Evolutionary conservation across 148 eudicot genomes (phyloP).

Genomic region (Rhododendron ferrugineum): DNA sequence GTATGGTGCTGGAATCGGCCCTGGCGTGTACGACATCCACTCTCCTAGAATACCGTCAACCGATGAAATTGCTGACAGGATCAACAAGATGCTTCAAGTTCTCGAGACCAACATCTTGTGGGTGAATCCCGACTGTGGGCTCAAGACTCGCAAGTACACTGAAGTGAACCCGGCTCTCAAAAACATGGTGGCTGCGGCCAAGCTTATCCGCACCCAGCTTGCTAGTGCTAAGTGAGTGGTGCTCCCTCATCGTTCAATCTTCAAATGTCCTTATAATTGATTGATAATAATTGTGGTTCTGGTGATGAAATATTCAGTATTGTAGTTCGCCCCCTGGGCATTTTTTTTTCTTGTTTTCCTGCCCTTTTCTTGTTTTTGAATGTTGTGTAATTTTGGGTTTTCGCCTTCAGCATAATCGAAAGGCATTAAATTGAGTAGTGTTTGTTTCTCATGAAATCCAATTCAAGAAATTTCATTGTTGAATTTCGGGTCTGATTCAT

Average conservation of each 20-base stretch:
- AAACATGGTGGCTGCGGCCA: conserved; percentile 84
- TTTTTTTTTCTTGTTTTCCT: not conserved
- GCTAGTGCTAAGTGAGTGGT: conserved; percentile 66
- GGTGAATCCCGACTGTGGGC: conserved; percentile 99
- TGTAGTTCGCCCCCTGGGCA: not conserved
- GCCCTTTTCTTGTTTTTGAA: not conserved
- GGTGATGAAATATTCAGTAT: not conserved
- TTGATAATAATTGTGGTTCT: conserved; percentile 3
- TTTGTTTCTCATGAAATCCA: conserved; percentile 1
- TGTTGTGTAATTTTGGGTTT: not conserved
- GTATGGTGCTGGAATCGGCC: conserved; percentile 96
- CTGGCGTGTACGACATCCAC: conserved; percentile 94
- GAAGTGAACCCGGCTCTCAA: conserved; percentile 84
- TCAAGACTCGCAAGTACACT: conserved; percentile 86
- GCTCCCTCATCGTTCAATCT: not conserved
- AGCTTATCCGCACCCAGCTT: conserved; percentile 72
- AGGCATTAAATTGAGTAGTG: not conserved
- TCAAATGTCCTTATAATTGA: not conserved
- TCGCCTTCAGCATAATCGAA: not conserved
- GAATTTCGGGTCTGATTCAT: not conserved
- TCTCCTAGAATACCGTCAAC: conserved; percentile 94
- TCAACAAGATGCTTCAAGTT: conserved; percentile 93
- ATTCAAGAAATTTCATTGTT: not conserved
- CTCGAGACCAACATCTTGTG: conserved; percentile 88
- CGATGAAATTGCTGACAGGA: conserved; percentile 83